Evolutionary conservation across 768 basidiomycete genomes (phyloP).

Genomic region (Royoungia palumana): DNA sequence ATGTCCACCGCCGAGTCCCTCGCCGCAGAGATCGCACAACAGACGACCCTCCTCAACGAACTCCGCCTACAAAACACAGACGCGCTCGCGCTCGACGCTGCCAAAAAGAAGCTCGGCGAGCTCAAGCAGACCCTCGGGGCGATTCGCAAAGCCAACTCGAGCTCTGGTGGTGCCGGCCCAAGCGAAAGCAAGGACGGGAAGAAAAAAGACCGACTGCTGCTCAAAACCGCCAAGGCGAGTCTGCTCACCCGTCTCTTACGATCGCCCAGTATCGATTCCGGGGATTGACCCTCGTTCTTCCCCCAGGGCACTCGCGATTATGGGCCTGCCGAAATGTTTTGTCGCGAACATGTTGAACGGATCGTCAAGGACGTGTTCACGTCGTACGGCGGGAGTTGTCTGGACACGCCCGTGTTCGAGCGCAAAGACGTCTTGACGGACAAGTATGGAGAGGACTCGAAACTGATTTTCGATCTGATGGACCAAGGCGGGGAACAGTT

Average conservation of each 20-base stretch:
- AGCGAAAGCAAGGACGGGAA: constrained; percentile 44
- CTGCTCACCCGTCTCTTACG: too few species aligned
- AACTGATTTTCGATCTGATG: constrained; percentile 95
- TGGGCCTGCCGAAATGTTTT: constrained; percentile 87
- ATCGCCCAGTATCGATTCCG: constrained; percentile 13
- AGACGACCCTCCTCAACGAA: constrained; percentile 57
- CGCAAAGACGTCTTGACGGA: constrained; percentile 93
- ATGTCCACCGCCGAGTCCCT: constrained; percentile 47
- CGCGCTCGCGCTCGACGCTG: constrained; percentile 49
- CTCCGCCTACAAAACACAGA: constrained; percentile 58
- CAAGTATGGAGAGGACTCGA: constrained; percentile 97
- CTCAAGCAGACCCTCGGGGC: constrained; percentile 56
- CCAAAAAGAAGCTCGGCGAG: constrained; percentile 67
- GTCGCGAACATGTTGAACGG: constrained; percentile 85
- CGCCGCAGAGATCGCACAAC: constrained; percentile 51
- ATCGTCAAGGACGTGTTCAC: constrained; percentile 87
- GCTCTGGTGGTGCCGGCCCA: constrained; percentile 34
- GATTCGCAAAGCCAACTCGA: constrained; percentile 32
- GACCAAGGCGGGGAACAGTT: constrained; percentile 98
- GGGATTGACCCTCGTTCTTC: neutral
- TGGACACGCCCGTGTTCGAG: constrained; percentile 98
- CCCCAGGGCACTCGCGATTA: constrained; percentile 91
- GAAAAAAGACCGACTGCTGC: constrained; percentile 66
- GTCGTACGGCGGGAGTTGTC: constrained; percentile 82
- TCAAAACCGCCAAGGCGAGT: constrained; percentile 91